A percentile compares a stretch with the other conserved stretches of the same genome.
Conservation (phyloP, 345 rosid species). For the Lenwebbia sp. region DNA sequence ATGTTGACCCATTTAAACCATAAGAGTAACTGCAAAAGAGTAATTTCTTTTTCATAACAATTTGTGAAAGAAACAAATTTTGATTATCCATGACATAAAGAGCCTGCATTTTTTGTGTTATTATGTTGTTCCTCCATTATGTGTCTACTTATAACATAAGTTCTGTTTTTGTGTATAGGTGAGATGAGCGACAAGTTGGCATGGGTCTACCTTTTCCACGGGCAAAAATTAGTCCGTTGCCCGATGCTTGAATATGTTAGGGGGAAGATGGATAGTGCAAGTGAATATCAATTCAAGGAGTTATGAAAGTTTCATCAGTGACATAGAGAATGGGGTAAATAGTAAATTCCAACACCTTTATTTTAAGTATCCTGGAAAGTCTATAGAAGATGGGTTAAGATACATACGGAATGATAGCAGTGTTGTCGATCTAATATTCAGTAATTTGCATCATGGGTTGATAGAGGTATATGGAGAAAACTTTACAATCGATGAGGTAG, state of each 20-base stretch:
- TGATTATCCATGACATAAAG: too few species aligned
- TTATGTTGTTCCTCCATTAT: background rate
- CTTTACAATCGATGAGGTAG: background rate
- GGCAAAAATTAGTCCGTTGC: background rate
- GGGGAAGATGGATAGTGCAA: background rate
- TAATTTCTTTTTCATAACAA: too few species aligned
- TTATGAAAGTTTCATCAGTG: background rate
- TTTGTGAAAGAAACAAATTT: too few species aligned
- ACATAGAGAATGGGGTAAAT: background rate
- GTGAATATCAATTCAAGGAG: background rate
- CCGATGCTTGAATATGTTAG: background rate
- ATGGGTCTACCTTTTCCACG: background rate
- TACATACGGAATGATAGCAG: accelerated
- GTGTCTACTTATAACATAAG: background rate
- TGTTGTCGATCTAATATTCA: background rate
- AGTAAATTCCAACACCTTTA: background rate
- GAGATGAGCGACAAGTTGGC: background rate
- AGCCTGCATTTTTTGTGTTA: background rate
- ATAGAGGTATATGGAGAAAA: background rate
- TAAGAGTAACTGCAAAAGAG: too few species aligned
- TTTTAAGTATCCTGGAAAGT: background rate
- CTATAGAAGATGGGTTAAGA: background rate
- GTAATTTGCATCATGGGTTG: background rate
- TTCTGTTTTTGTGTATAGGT: background rate
- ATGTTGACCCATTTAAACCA: too few species aligned